phyloP scores from a whole-genome alignment of 2,329 filamentous ascomycete species.

The Byssochlamys sp. region DNA sequence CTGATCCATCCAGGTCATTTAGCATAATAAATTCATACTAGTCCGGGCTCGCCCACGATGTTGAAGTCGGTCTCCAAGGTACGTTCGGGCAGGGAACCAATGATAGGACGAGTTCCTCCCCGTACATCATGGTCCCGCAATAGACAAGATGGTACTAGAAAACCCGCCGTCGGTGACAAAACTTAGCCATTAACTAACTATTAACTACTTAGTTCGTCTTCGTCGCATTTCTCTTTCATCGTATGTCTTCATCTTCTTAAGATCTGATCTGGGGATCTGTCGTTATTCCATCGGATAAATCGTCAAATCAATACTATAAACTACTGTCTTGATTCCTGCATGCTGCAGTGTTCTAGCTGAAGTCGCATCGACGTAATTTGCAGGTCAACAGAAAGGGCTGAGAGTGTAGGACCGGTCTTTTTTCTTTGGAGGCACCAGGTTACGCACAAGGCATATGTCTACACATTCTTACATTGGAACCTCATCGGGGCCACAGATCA shows the following conservation, averaged over 20 bases:
- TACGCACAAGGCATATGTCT: not conserved
- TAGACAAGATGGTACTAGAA: not conserved
- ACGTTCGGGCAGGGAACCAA: not conserved
- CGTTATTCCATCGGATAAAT: not conserved
- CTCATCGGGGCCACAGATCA: not conserved
- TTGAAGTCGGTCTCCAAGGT: conserved; percentile 1
- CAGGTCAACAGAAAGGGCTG: not conserved
- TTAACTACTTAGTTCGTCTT: no score
- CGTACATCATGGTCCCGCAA: not conserved
- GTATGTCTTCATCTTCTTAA: not conserved
- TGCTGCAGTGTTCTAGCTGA: not conserved
- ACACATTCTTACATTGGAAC: not conserved
- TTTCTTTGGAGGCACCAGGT: no score
- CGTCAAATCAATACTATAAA: not conserved
- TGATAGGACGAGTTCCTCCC: not conserved
- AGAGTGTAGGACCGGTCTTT: not conserved
- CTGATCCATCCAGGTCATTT: conserved; percentile 3
- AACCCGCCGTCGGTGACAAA: not conserved
- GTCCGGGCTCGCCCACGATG: not conserved
- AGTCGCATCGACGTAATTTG: not conserved
- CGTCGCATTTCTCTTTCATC: not conserved
- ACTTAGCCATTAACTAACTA: no score
- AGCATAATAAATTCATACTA: not conserved
- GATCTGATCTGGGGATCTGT: not conserved
- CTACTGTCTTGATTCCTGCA: not conserved